Evolutionary conservation across 768 basidiomycete species (phyloP), one percentile per base, ranked within the genome.

Genomic region (Xanthoconium stramineum): DNA sequence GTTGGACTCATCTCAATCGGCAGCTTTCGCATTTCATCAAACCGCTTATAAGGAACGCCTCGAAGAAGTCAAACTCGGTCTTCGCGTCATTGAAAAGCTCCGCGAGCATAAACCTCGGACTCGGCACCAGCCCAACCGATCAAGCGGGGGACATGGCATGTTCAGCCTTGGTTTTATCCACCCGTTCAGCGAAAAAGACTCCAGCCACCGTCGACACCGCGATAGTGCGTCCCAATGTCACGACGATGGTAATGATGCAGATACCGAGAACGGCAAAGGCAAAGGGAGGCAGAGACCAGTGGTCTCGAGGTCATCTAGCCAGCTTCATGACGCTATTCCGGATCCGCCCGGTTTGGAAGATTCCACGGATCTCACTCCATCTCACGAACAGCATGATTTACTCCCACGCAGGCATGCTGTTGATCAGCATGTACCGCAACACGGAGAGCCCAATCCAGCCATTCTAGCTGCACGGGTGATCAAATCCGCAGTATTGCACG

Each of bases 31-130:
- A 19, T 92, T 92, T 70, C 89, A 91, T 67, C 81, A 78, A n/a
- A 85, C 81, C 4, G 90, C 90, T 11, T 92, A 83, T 67, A 79
- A 78, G 61, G 89, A 91, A 35, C 87, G 89, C 47, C 72, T 90
- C 6, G 78, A 82, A 11, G 72, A 75, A n/a, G 78, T 90, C 7
- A 71, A 75, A 53, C 70, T 75, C 39, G 75, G 83, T 2, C 76
- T 90, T 5, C 67, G 66, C 4, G 82, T 83, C 40, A 80, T 91
- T 51, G 89, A 91, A 68, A 77, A 78, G 58, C 78, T 91, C 17
- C 83, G 87, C 32, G 71, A 79, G 47, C 87, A 87, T 66, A 81
- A 80, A 17, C 89, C 89, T 14, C 62, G 51, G 12, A 44, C 47
- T 30, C 70, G 68, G 72, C 79, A 66, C 36, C 69, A 58, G 14